Evolutionary conservation across 768 basidiomycete species (phyloP), one percentile per base, ranked within the genome.

Genomic region (Leccinum variicolor): DNA sequence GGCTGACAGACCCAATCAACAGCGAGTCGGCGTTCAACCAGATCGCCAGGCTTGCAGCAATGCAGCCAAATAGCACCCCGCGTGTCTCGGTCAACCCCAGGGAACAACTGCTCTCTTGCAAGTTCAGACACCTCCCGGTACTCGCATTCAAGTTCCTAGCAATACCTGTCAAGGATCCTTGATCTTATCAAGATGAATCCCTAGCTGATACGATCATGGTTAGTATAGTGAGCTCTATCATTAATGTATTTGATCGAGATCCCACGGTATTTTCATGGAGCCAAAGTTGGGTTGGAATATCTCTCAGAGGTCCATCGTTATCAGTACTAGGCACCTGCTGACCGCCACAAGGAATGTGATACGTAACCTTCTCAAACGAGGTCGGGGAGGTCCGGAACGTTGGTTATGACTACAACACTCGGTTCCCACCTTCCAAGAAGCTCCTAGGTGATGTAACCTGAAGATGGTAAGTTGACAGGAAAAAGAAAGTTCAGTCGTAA

Each of bases 261-360:
- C 15, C 21, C 25, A 41, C 36, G 11, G 17, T 28, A 28, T 49
- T 33, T 33, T 17, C 33, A 3, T 26, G n/a, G 6, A 25, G 5
- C 31, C 33, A 21, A 55, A 53, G 10, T 52, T 23, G 34, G 10
- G 3, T 31, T 26, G 23, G 26, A 39, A 3, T 10, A 8, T 9
- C 26, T 29, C 52, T 13, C 14, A 25, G 31, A 31, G 14, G 45
- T 25, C 19, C 21, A 15, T 31, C 15, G 21, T 10, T 33, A 33
- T 33, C n/a, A 17, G 29, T 6, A 33, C 23, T 34, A 26, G 6
- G 19, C n/a, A 57, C 47, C 28, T 50, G 31, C 26, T 57, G 26
- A 26, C 46, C 52, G 58, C 62, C 58, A 64, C 62, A 51, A 64
- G 25, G 62, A 51, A 36, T 29, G 8, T 6, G 15, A 28, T 54